Percentiles rank a stretch among this genome's conserved stretches.
These are phyloP conservation scores for Tuber calosporum DNA, from an alignment of 495 filamentous ascomycete species.

Conservation along the genomic window DNA sequence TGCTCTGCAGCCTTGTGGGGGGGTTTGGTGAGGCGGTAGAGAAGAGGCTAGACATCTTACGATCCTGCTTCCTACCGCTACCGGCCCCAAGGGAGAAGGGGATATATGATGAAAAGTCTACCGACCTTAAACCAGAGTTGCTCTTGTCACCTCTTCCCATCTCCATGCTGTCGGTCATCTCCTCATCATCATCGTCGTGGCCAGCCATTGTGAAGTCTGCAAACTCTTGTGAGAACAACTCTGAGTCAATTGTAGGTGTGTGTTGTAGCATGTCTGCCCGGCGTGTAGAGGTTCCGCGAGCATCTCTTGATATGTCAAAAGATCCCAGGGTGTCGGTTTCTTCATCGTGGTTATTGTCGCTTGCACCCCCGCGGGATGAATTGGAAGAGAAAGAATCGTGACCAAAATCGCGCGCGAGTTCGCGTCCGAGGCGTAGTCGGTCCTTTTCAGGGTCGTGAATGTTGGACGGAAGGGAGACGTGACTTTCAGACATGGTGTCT, in stretches of 20 bases:
- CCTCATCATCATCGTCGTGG: constrained; percentile 25
- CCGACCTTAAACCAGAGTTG: constrained; percentile 24
- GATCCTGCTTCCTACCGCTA: constrained; percentile 19
- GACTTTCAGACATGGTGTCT: constrained; percentile 24
- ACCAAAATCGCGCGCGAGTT: constrained; percentile 40
- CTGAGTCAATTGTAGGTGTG: constrained; percentile 39
- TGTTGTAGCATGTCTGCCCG: constrained; percentile 38
- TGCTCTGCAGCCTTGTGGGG: constrained; percentile 10
- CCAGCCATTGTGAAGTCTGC: constrained; percentile 41
- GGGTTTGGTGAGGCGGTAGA: constrained; percentile 11
- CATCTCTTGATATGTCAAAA: constrained; percentile 40
- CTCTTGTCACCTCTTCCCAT: constrained; percentile 31
- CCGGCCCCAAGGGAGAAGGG: constrained; percentile 25
- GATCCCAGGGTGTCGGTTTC: constrained; percentile 28
- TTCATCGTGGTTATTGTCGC: constrained; percentile 21
- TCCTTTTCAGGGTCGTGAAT: constrained; percentile 30
- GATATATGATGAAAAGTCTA: constrained; percentile 31
- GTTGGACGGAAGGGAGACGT: constrained; percentile 19
- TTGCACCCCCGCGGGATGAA: constrained; percentile 23
- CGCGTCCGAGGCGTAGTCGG: constrained; percentile 39
- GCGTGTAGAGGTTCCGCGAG: constrained; percentile 36
- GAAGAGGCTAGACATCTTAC: constrained; percentile 18
- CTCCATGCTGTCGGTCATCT: constrained; percentile 24
- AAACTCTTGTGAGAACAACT: constrained; percentile 32
- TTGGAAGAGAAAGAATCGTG: constrained; percentile 33